Evolutionary conservation across 139 green algal genomes (phyloP).

Genomic region (Helicosporidium sp.): DNA sequence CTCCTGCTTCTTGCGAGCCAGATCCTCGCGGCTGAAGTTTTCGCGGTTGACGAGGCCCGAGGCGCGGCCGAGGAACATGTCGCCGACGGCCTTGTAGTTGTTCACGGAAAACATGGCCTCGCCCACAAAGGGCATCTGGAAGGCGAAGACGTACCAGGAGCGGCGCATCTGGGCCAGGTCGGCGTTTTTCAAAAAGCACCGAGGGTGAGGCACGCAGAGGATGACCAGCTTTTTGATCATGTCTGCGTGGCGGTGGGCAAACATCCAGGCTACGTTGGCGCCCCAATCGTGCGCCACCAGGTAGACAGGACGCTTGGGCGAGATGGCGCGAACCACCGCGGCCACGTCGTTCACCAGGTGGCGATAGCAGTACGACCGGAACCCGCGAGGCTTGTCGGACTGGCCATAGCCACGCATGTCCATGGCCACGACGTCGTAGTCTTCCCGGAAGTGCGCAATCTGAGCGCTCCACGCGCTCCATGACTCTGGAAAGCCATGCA

Average conservation of each 20-base stretch:
- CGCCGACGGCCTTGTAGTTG: neutral
- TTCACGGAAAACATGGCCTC: neutral
- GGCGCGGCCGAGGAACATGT: neutral
- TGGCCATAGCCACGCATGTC: constrained; percentile 37
- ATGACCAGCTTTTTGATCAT: constrained; percentile 10
- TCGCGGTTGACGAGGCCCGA: neutral
- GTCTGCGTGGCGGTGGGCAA: constrained; percentile 11
- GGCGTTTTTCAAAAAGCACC: constrained; percentile 3
- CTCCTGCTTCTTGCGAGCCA: neutral
- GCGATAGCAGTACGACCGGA: constrained; percentile 19
- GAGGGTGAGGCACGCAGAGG: constrained; percentile 16
- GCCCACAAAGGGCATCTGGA: constrained; percentile 2
- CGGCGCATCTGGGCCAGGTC: constrained; percentile 6
- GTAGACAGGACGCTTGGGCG: constrained; percentile 20
- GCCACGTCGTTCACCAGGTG: constrained; percentile 22
- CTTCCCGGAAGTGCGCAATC: constrained; percentile 12
- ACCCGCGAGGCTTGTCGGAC: constrained; percentile 21
- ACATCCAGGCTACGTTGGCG: constrained; percentile 20
- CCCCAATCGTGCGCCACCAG: constrained; percentile 52
- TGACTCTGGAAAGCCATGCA: constrained; percentile 45
- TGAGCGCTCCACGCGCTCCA: constrained; percentile 17
- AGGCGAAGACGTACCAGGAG: constrained; percentile 32
- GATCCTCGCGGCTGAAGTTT: constrained; percentile 3
- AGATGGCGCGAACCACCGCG: constrained; percentile 20
- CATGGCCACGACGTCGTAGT: constrained; percentile 37